A percentile compares a stretch with the other conserved stretches of the same genome.
Evolutionary conservation across 768 basidiomycete genomes (phyloP).

Genomic region (Collybiopsis luxurians): DNA sequence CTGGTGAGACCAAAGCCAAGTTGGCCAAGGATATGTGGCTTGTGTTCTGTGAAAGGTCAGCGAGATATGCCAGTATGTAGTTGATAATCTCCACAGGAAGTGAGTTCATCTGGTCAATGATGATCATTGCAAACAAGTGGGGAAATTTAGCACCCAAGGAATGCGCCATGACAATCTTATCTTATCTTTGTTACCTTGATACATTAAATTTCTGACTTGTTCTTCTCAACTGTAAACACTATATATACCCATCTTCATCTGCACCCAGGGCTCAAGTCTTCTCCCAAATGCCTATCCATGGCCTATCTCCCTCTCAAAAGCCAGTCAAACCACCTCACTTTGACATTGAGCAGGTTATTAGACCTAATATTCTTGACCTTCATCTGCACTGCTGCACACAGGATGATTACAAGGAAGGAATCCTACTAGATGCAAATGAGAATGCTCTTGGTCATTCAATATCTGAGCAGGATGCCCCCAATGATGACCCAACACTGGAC

Average conservation of each 20-base stretch:
- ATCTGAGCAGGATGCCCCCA: conserved; percentile 23
- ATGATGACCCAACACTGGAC: conserved; percentile 31
- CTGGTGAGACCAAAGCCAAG: background rate
- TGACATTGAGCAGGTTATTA: conserved; percentile 75
- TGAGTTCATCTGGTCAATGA: background rate
- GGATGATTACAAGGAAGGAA: conserved; percentile 90
- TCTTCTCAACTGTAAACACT: background rate
- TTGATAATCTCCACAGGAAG: background rate
- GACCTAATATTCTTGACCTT: conserved; percentile 91
- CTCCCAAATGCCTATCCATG: conserved; percentile 58
- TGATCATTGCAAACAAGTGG: background rate
- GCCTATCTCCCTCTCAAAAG: conserved; percentile 42
- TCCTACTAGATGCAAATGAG: conserved; percentile 97
- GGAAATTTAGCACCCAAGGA: too few relatives aligned
- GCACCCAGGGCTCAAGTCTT: background rate
- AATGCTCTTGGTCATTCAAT: conserved; percentile 92
- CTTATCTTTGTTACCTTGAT: too few relatives aligned
- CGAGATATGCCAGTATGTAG: background rate
- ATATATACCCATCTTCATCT: background rate
- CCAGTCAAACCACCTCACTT: conserved; percentile 74
- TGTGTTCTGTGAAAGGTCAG: background rate
- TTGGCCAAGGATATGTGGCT: background rate
- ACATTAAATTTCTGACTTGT: background rate
- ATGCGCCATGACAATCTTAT: background rate
- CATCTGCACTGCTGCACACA: conserved; percentile 94